phyloP scores from a whole-genome alignment of 169 alveolate species.

The Theileria luwenshuni region DNA sequence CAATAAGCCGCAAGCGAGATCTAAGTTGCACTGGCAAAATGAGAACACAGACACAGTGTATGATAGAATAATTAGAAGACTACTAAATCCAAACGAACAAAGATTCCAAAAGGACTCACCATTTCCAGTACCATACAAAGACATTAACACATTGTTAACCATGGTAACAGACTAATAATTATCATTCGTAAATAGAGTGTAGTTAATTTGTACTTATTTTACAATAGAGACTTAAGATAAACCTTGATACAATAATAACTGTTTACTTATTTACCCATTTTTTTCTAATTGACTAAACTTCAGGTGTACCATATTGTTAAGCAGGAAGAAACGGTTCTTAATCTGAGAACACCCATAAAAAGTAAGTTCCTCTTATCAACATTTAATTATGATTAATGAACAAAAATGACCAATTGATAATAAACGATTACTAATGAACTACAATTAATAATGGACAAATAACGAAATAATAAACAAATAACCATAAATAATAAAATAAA shows the following conservation, averaged over 20 bases:
- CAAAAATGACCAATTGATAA: neutral
- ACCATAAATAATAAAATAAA: no score
- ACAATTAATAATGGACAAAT: no score
- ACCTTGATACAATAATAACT: no score
- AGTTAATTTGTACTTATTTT: no score
- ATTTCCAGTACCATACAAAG: constrained; percentile 79
- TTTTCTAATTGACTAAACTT: no score
- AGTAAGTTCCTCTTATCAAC: constrained; percentile 27
- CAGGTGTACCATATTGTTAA: constrained; percentile 79
- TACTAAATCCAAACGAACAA: constrained; percentile 67
- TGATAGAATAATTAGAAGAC: constrained; percentile 71
- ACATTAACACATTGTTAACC: constrained; percentile 74
- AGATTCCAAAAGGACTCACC: constrained; percentile 64
- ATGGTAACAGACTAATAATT: constrained; percentile 27
- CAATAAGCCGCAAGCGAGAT: constrained; percentile 76
- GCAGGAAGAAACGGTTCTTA: constrained; percentile 94
- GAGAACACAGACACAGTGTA: constrained; percentile 74
- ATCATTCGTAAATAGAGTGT: no score
- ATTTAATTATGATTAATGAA: no score
- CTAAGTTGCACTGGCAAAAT: constrained; percentile 68
- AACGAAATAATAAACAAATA: no score
- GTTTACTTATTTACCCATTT: no score
- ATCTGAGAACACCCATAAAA: constrained; percentile 95
- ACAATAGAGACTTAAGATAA: no score
- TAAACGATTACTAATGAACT: no score